Evolutionary conservation across 345 rosid species (phyloP).

Genomic region (Brassica napus): Da-Ae NC_063435.1:891501-892000

Average conservation of each 20-base stretch:
- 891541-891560: conserved; percentile 69
- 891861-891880: conserved; percentile 7
- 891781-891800: conserved; percentile 18
- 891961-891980: conserved; percentile 48
- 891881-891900: conserved; percentile 67
- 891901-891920: conserved; percentile 47
- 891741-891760: conserved; percentile 47
- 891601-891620: conserved; percentile 64
- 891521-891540: neutral
- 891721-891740: conserved; percentile 46
- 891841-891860: neutral
- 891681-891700: conserved; percentile 55
- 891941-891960: conserved; percentile 35
- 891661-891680: conserved; percentile 49
- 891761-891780: conserved; percentile 60
- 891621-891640: conserved; percentile 60
- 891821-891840: neutral
- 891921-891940: conserved; percentile 46
- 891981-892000: conserved; percentile 71
- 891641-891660: conserved; percentile 53
- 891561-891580: conserved; percentile 79
- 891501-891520: neutral
- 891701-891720: conserved; percentile 53
- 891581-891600: conserved; percentile 68
- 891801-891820: conserved; percentile 7